Base-by-base conservation (phyloP, 2,329 filamentous ascomycete genomes). In the Penicillium sp. region DNA sequence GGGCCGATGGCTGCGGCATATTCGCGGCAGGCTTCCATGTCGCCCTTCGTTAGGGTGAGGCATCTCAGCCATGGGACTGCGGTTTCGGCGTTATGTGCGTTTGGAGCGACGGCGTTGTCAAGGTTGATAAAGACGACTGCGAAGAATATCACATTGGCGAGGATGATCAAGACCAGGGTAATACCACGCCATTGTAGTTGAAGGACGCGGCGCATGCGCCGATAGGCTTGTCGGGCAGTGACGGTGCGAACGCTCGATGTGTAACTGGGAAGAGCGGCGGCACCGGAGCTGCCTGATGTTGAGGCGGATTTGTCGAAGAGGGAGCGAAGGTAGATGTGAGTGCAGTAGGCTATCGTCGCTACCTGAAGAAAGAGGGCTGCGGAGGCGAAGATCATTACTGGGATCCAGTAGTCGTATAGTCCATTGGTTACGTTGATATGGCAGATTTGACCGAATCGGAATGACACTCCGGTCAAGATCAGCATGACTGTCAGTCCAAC, bases 161-260 rank as follows among this genome's bases (percentile, higher is more conserved):
- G 83, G 63, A 97, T 96, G 69, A 97, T 88, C 48, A 95, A 79
- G 13, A 97, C 91, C 57, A 97, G 90, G 40, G 86, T 84, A 56
- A 97, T 93, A 41, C 92, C 93, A 63, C 93, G 84, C 94, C 94
- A 99, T 73, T 99, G 94, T 4, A 97, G 83, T 69, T 89, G 85
- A 35, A 99, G 83, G 16, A 97, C 91, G 62, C 91, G 88, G 60
- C 86, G 86, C 35, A 99, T 84, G 64, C 94, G 86, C 59, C 89
- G 86, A 70, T 95, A 97, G 2, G 95, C 90, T 67, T 95, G 91
- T 50, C 89, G 85, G 10, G 92, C 91, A 8, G 89, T 90, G 69
- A 91, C 84, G n/a, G 86, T 90, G 59, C 84, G 84, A 52, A 92
- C 77, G 70, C 90, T 96, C 67, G 84, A 85, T 11, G 83, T 82